Evolutionary conservation across 2,329 filamentous ascomycete genomes (phyloP), one percentile per base, ranked within the genome.

Genomic region (Pseudogymnoascus sp.): DNA sequence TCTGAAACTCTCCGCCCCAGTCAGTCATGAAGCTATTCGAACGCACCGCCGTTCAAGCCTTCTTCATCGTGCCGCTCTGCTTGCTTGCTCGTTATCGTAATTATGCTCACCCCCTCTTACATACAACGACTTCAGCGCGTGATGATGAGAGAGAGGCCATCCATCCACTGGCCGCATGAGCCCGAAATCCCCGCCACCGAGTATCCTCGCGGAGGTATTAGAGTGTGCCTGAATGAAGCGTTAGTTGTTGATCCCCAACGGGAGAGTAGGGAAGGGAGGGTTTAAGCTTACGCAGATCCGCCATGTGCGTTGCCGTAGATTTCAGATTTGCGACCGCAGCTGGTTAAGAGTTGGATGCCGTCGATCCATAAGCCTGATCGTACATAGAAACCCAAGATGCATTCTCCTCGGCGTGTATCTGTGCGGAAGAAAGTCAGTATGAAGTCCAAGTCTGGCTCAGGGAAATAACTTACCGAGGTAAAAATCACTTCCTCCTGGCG

Each of bases 181-280:
- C 95, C 95, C 10, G 90, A 89, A 66, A 98, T 82, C 64, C 95
- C 95, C 65, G 90, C 93, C 72, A 98, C 88, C 68, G 82, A 90
- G 77, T 95, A 97, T 59, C 93, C 93, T 68, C 89, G 83, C 10
- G 95, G 95, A 61, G 93, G 91, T 69, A 98, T 90, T 65, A 99
- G 81, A 35, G 88, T 95, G 74, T 93, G 89, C 66, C 93, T 97
- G 69, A 19, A 53, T 14, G 16, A 73, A 73, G 68, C 63, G 24
- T 28, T 31, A 16, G 28, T 2, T 31, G 43, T 37, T 11, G 16
- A 53, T n/a, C 16, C 50, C 26, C 61, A 62, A 60, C 53, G 7
- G 3, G 31, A 11, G 38, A 26, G 35, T 33, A n/a, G n/a, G 14
- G 26, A 26, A 41, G 6, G n/a, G 31, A 11, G 38, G 28, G 35